These are phyloP conservation scores for Ceratonia siliqua DNA, from an alignment of 306 rosid genomes.

Conservation along the genomic window DNA sequence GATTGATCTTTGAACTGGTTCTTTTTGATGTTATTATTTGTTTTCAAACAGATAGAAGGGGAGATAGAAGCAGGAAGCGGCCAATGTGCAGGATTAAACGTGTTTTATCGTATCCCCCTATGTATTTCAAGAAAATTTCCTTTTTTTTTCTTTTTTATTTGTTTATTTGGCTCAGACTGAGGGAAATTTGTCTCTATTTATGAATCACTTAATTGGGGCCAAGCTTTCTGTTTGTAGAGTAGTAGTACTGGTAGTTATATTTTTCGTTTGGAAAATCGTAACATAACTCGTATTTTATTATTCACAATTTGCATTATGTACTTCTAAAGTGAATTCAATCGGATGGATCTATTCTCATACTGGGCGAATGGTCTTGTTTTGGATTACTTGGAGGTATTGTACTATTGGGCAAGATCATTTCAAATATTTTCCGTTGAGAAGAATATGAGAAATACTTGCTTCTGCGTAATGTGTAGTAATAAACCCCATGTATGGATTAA, in stretches of 20 bases:
- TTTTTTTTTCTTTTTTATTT: too few species aligned
- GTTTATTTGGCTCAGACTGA: too few species aligned
- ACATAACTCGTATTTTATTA: not conserved
- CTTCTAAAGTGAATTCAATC: constrained; percentile 19
- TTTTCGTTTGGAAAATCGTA: not conserved
- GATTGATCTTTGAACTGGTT: constrained; percentile 36
- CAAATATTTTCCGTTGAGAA: too few species aligned
- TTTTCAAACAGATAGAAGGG: constrained; percentile 26
- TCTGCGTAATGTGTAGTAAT: too few species aligned
- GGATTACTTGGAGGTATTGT: not conserved
- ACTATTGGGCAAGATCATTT: too few species aligned
- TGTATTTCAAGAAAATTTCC: constrained; percentile 21
- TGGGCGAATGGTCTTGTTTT: not conserved
- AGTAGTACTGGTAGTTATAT: constrained; percentile 6
- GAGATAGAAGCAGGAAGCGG: constrained; percentile 31
- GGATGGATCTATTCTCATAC: too few species aligned
- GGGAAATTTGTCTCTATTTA: too few species aligned
- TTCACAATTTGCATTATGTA: not conserved
- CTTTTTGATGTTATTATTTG: constrained; percentile 16
- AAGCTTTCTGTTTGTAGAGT: constrained; percentile 35
- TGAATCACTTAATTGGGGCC: constrained; percentile 21
- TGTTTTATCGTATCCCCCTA: constrained; percentile 24
- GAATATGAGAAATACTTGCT: too few species aligned
- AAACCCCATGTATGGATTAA: too few species aligned
- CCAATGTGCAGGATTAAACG: constrained; percentile 28